A percentile compares a stretch with the other conserved stretches of the same genome.
Conservation (phyloP, 805 yeast species). For the Candida pseudofarinosa region DNA sequence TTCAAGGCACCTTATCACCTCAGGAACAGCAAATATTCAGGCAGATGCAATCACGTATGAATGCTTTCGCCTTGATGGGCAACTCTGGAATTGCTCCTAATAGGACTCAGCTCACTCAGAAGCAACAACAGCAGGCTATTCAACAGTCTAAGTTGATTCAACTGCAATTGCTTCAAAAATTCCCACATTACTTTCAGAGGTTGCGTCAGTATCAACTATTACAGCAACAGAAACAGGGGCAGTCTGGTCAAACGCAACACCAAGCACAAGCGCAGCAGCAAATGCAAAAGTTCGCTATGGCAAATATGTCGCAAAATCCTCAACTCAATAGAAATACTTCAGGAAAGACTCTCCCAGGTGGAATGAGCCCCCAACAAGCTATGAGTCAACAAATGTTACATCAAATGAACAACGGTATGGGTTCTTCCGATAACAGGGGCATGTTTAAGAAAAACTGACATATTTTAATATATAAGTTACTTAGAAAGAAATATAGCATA, state of each 20-base stretch:
- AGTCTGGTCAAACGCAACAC: slow-evolving; percentile 10
- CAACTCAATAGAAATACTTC: slow-evolving; percentile 6
- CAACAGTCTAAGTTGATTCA: slow-evolving; percentile 38
- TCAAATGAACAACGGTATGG: slow-evolving; percentile 10
- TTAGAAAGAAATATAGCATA: slow-evolving; percentile 16
- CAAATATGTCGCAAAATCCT: slow-evolving; percentile 7
- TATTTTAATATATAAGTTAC: background rate
- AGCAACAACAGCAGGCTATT: slow-evolving; percentile 42
- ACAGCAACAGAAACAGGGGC: slow-evolving; percentile 20
- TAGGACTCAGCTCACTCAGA: slow-evolving; percentile 36
- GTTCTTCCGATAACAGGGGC: slow-evolving; percentile 1
- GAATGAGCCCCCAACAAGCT: slow-evolving; percentile 10
- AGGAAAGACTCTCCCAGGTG: slow-evolving; percentile 9
- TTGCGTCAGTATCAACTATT: slow-evolving; percentile 33
- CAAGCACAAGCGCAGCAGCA: slow-evolving; percentile 5
- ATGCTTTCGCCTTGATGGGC: slow-evolving; percentile 39
- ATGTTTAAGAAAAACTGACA: background rate
- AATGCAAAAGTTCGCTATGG: slow-evolving; percentile 1
- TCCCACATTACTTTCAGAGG: slow-evolving; percentile 35
- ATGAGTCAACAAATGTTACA: slow-evolving; percentile 17
- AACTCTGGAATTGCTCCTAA: slow-evolving; percentile 42
- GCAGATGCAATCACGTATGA: slow-evolving; percentile 37
- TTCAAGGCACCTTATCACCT: slow-evolving; percentile 36
- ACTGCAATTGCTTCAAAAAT: slow-evolving; percentile 33
- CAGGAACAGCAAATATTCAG: slow-evolving; percentile 41